Evolutionary conservation across 768 basidiomycete species (phyloP), one percentile per base, ranked within the genome.

Genomic region (Pisolithus microcarpus): DNA sequence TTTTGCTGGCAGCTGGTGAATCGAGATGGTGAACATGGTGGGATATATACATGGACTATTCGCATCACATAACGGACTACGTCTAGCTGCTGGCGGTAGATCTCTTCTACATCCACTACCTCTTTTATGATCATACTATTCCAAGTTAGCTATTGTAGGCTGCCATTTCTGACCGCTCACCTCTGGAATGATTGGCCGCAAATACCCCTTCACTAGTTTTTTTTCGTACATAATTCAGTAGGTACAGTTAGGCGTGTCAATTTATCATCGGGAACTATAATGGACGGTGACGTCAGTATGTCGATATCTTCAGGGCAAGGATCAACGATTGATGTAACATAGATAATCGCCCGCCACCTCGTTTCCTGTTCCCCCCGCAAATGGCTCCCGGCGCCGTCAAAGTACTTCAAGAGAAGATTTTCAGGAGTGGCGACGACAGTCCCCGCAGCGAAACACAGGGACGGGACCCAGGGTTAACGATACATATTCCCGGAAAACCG

Each of bases 321-420:
- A 11, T 13, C 34, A 9, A 30, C 30, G 34, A 34, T 13, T n/a
- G n/a, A 15, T 15, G 30, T 10, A 30, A 9, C 39, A 40, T 40
- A 43, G 24, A 24, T 43, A 23, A 16, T 43, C 43, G 26, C 48
- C 48, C 49, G 46, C 37, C 48, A 23, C 4, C 21, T 4, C 50
- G 52, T 48, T 50, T 45, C 47, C 38, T 45, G 43, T 34, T 48
- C 56, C 37, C 34, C 50, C 54, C 53, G 52, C 59, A 34, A 34
- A 78, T 79, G 78, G 51, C 66, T 36, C 73, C 78, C 23, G 62
- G 65, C 42, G 58, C 77, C 6, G 68, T 75, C 31, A 86, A 79
- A 65, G 82, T 80, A 61, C 76, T 90, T 13, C 89, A 90, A 60
- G 80, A 77, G 28, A 88, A 79, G 68, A 74, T 91, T 37, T 90